Evolutionary conservation across 345 rosid genomes (phyloP).

Genomic region (Eucalyptus coolabah): DNA sequence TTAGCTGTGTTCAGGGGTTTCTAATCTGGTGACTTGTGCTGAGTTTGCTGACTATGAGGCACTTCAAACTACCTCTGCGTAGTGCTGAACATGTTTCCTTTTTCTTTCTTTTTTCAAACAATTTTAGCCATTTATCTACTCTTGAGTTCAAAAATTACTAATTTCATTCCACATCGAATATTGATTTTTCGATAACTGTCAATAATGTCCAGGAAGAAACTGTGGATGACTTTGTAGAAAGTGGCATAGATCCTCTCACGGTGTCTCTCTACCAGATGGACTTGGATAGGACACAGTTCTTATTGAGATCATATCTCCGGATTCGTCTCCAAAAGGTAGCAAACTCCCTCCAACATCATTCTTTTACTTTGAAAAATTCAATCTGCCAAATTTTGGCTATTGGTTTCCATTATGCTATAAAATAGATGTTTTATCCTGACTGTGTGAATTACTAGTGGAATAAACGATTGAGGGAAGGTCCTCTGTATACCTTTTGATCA

Average conservation of each 20-base stretch:
- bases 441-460: background rate
- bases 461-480: background rate
- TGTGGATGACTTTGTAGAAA: conserved; percentile 24
- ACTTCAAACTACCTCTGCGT: background rate
- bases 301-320: conserved; percentile 84
- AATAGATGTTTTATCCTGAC: background rate
- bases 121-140: background rate
- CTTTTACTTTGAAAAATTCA: background rate
- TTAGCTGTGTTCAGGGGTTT: background rate
- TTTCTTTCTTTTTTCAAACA: background rate
- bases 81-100: background rate
- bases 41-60: background rate
- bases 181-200: background rate
- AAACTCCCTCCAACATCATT: background rate
- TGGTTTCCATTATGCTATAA: background rate
- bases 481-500: background rate
- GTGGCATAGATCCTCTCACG: conserved; percentile 45
- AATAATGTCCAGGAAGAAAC: conserved; percentile 38
- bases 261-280: conserved; percentile 89
- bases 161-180: background rate
- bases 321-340: conserved; percentile 74
- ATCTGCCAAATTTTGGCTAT: background rate
- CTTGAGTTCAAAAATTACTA: background rate
- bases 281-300: conserved; percentile 66
- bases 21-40: background rate